A percentile compares a stretch with the other conserved stretches of the same genome.
Conservation (phyloP, 345 rosid genomes). For the Trapa bicornis region DNA sequence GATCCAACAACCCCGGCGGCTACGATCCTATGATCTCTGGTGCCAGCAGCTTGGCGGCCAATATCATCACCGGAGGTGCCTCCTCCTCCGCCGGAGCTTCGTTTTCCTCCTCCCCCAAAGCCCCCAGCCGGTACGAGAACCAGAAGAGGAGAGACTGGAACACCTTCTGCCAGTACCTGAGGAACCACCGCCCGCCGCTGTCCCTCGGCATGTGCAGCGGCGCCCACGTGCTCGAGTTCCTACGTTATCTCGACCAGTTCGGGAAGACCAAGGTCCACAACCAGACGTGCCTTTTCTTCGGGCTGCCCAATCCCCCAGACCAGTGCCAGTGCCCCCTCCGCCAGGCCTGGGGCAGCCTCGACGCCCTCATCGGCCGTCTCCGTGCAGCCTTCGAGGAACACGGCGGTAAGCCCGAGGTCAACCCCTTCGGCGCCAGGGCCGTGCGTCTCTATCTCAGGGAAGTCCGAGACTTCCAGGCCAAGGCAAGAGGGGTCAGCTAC, state of each 20-base stretch:
- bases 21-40: conserved; percentile 1
- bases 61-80: conserved; percentile 10
- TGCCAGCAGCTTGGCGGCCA: neutral
- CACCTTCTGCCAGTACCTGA: conserved; percentile 77
- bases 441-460: conserved; percentile 75
- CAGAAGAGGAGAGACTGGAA: conserved; percentile 89
- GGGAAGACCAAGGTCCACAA: conserved; percentile 73
- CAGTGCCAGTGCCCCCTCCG: conserved; percentile 86
- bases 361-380: conserved; percentile 85
- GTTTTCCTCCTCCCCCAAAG: conserved; percentile 21
- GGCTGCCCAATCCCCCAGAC: conserved; percentile 74
- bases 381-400: conserved; percentile 86
- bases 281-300: conserved; percentile 78
- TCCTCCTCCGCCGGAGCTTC: conserved; percentile 11
- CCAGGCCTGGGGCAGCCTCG: conserved; percentile 97
- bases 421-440: conserved; percentile 81
- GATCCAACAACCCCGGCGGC: conserved; percentile 6
- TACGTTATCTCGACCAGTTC: conserved; percentile 60
- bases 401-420: conserved; percentile 71
- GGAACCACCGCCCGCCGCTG: conserved; percentile 74
- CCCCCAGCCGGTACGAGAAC: conserved; percentile 74
- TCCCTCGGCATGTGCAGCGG: conserved; percentile 69
- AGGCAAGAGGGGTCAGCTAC: conserved; percentile 86
- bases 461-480: conserved; percentile 86
- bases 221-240: conserved; percentile 77